phyloP scores from a whole-genome alignment of 352 stramenopile species.

The Pelagophyceae sp. region DNA sequence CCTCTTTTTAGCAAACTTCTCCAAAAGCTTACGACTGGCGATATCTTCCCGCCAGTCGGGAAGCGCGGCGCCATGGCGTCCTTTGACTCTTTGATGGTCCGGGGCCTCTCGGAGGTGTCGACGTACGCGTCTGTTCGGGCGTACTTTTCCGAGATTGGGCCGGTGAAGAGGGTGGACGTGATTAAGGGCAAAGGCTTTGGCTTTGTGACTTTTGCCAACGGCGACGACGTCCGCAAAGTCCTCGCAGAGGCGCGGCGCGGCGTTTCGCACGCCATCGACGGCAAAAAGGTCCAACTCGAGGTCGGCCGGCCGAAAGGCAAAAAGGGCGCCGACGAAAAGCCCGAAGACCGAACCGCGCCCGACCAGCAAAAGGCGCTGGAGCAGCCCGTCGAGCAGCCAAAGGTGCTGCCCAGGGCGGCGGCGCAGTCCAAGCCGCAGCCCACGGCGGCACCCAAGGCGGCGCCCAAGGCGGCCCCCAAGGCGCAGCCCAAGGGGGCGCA shows the following conservation, averaged over 20 bases:
- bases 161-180: conserved; percentile 34
- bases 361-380: neutral
- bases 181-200: conserved; percentile 32
- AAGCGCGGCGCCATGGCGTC: conserved; percentile 3
- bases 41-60: no score
- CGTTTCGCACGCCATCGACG: neutral
- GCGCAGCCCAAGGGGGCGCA: conserved; percentile 14
- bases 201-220: conserved; percentile 32
- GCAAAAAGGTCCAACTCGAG: conserved; percentile 14
- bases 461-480: conserved; percentile 19
- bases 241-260: conserved; percentile 16
- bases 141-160: conserved; percentile 27
- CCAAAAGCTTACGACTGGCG: no score
- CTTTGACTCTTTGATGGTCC: neutral
- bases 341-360: neutral
- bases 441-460: conserved; percentile 17
- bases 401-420: neutral
- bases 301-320: conserved; percentile 15
- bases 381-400: neutral
- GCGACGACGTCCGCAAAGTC: conserved; percentile 24
- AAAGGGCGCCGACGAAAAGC: neutral
- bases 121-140: neutral
- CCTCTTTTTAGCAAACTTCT: no score
- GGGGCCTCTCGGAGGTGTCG: neutral
- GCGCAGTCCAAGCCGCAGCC: conserved; percentile 22